Percentiles rank a stretch among this genome's conserved stretches.
These are phyloP conservation scores for Galium porrigens DNA, from an alignment of 305 asterid genomes.

Conservation along the genomic window DNA sequence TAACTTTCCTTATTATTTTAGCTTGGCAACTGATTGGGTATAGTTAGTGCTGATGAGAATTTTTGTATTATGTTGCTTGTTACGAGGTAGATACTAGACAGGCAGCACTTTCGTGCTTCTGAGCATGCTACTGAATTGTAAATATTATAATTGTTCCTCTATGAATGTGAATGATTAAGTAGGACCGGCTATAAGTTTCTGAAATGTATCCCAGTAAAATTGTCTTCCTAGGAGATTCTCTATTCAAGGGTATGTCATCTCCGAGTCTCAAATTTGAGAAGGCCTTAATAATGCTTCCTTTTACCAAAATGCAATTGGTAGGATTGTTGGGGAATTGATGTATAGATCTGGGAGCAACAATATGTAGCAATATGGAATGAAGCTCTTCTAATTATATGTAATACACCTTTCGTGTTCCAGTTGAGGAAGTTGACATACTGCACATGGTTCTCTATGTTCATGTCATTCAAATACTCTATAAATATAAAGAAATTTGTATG, in stretches of 20 bases:
- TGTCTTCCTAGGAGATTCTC: neutral
- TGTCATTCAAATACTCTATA: neutral
- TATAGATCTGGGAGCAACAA: neutral
- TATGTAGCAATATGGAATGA: neutral
- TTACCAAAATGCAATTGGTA: neutral
- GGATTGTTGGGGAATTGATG: neutral
- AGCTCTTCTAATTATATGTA: neutral
- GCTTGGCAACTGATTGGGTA: neutral
- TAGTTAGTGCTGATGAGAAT: neutral
- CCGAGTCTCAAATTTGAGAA: neutral
- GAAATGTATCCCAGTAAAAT: too few relatives aligned
- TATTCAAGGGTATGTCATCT: neutral
- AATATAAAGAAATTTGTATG: neutral
- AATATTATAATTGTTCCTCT: neutral
- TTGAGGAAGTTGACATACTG: neutral
- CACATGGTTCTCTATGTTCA: neutral
- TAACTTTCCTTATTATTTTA: neutral
- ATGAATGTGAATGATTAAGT: neutral
- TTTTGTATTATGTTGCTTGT: neutral
- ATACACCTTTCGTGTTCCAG: neutral
- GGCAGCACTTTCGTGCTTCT: neutral
- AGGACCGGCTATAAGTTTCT: neutral
- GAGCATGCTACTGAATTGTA: neutral
- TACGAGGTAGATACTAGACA: neutral
- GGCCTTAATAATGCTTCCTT: neutral